Percentiles rank a stretch among this genome's conserved stretches.
These are phyloP conservation scores for Tolypocladium sp. DNA, from an alignment of 2,329 filamentous ascomycete genomes.

Conservation along the genomic window DNA sequence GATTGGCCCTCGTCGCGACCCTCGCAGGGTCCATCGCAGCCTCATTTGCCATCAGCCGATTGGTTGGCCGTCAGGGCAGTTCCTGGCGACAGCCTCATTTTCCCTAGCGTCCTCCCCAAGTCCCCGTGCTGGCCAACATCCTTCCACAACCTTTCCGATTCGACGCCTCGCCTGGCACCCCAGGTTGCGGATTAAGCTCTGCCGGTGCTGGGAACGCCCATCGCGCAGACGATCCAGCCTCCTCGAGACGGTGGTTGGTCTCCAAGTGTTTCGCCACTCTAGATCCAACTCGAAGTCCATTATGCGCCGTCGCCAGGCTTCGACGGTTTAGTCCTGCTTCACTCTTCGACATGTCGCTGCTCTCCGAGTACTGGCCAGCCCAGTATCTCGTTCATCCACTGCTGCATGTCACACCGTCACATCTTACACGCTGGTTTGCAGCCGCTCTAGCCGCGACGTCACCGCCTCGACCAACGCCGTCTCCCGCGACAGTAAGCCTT, in stretches of 20 bases:
- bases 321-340: background rate
- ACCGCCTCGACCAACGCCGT: conserved; percentile 60
- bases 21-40: background rate
- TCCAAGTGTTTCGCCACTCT: background rate
- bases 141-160: background rate
- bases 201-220: background rate
- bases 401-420: background rate
- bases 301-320: background rate
- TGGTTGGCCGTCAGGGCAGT: background rate
- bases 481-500: conserved; percentile 54
- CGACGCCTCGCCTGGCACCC: background rate
- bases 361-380: background rate
- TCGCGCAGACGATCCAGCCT: background rate
- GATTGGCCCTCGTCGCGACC: background rate
- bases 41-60: background rate
- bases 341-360: background rate
- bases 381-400: background rate
- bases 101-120: background rate
- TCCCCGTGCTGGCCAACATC: background rate
- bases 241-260: background rate
- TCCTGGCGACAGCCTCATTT: background rate
- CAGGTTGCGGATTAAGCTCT: background rate
- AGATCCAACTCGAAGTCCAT: background rate
- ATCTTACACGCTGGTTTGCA: conserved; percentile 29
- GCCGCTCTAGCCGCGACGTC: conserved; percentile 49